phyloP scores from a whole-genome alignment of 2,329 filamentous ascomycete species.

The Botryotinia calthae region DNA sequence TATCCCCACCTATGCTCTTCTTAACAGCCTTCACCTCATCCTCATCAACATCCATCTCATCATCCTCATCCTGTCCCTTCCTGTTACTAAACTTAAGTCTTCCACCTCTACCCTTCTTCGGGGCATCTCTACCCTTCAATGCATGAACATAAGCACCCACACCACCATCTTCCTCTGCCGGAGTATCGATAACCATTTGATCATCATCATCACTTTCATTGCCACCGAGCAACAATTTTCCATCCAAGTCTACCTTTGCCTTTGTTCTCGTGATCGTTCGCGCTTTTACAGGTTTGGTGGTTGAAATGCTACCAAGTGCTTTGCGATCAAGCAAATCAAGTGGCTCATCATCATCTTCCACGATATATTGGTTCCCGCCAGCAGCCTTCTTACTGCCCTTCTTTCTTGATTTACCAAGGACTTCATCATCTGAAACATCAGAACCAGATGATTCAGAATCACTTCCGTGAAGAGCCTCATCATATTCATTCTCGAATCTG shows the following conservation, averaged over 20 bases:
- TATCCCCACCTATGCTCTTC: slow-evolving; percentile 42
- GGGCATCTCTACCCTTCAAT: slow-evolving; percentile 64
- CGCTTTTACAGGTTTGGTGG: slow-evolving; percentile 73
- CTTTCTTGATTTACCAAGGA: slow-evolving; percentile 44
- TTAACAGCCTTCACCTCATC: slow-evolving; percentile 52
- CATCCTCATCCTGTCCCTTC: slow-evolving; percentile 54
- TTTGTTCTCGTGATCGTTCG: slow-evolving; percentile 52
- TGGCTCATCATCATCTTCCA: slow-evolving; percentile 92
- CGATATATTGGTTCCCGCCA: slow-evolving; percentile 75
- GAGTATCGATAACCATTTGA: slow-evolving; percentile 64
- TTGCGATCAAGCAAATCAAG: slow-evolving; percentile 88
- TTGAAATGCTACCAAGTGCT: slow-evolving; percentile 88
- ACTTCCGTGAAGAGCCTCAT: slow-evolving; percentile 79
- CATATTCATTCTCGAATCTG: slow-evolving; percentile 88
- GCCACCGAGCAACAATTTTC: slow-evolving; percentile 72
- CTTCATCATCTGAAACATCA: slow-evolving; percentile 62
- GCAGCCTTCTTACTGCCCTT: slow-evolving; percentile 50
- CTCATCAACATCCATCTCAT: slow-evolving; percentile 50
- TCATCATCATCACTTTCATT: slow-evolving; percentile 50
- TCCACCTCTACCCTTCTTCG: slow-evolving; percentile 62
- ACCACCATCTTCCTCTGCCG: slow-evolving; percentile 49
- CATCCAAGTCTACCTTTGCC: slow-evolving; percentile 71
- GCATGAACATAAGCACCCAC: slow-evolving; percentile 69
- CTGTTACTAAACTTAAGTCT: slow-evolving; percentile 71
- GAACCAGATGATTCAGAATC: slow-evolving; percentile 56